Evolutionary conservation across 2,329 filamentous ascomycete genomes (phyloP).

Genomic region (Neodidymelliopsis sp.): DNA sequence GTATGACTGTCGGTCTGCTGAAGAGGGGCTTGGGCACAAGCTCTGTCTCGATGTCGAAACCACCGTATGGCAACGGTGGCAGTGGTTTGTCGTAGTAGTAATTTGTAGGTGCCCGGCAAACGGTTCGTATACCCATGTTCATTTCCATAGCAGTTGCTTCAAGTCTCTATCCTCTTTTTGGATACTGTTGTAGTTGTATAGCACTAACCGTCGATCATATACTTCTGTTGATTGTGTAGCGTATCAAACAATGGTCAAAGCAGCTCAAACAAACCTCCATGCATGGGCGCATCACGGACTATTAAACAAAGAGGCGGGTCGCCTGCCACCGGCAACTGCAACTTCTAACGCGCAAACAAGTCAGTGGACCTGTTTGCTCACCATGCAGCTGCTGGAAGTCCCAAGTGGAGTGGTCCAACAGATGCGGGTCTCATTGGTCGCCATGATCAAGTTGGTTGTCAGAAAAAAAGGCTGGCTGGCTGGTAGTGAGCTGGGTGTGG

Average conservation of each 20-base stretch:
- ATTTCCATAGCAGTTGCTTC: constrained; percentile 1
- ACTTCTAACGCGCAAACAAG: constrained; percentile 20
- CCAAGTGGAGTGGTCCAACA: constrained; percentile 18
- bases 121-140: constrained; percentile 6
- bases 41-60: constrained; percentile 21
- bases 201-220: constrained; percentile 5
- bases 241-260: constrained; percentile 21
- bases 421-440: constrained; percentile 25
- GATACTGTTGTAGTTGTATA: background rate
- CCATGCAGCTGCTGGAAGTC: constrained; percentile 20
- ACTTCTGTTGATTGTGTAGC: constrained; percentile 13
- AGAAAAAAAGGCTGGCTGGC: constrained; percentile 22
- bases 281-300: constrained; percentile 25
- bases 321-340: constrained; percentile 26
- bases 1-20: constrained; percentile 28
- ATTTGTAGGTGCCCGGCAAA: constrained; percentile 10
- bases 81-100: constrained; percentile 24
- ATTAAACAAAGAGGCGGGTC: constrained; percentile 31
- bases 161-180: constrained; percentile 5
- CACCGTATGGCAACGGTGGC: constrained; percentile 15
- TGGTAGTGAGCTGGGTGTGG: constrained; percentile 26
- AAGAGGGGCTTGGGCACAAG: constrained; percentile 39
- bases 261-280: constrained; percentile 20
- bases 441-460: constrained; percentile 16
- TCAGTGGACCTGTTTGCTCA: constrained; percentile 27